Evolutionary conservation across 106 monocot species (phyloP).

Genomic region (Acorus gramineus): DNA sequence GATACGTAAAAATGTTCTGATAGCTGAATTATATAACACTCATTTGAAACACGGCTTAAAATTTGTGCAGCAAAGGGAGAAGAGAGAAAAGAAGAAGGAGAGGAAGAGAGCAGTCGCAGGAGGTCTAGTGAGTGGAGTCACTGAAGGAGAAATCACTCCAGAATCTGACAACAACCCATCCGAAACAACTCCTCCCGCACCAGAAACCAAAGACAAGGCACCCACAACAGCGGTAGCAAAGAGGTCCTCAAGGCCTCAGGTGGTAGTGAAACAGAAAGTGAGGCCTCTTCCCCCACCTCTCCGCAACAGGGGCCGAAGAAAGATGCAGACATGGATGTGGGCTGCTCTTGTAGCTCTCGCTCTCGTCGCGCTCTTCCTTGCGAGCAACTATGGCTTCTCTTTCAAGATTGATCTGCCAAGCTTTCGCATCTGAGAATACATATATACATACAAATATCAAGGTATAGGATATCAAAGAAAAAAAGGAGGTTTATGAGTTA

Average conservation of each 20-base stretch:
- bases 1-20: too few species aligned
- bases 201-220: slow-evolving; percentile 7
- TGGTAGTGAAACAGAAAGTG: slow-evolving; percentile 19
- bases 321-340: slow-evolving; percentile 64
- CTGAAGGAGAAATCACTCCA: slow-evolving; percentile 7
- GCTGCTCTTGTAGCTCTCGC: slow-evolving; percentile 8
- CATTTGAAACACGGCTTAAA: neutral
- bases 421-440: slow-evolving; percentile 19
- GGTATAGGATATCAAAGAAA: too few species aligned
- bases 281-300: slow-evolving; percentile 52
- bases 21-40: too few species aligned
- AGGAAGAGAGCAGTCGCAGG: slow-evolving; percentile 23
- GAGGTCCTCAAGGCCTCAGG: slow-evolving; percentile 11
- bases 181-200: slow-evolving; percentile 7
- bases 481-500: too few species aligned
- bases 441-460: too few species aligned
- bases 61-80: slow-evolving; percentile 57
- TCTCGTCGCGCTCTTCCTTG: slow-evolving; percentile 34
- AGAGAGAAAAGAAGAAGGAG: slow-evolving; percentile 37
- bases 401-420: slow-evolving; percentile 11
- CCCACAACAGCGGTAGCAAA: slow-evolving; percentile 1
- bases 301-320: slow-evolving; percentile 55
- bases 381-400: slow-evolving; percentile 44
- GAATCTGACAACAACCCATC: slow-evolving; percentile 4
- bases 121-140: slow-evolving; percentile 2